phyloP scores from a whole-genome alignment of 2,329 filamentous ascomycete genomes.

The Penicillium brasilianum region DNA sequence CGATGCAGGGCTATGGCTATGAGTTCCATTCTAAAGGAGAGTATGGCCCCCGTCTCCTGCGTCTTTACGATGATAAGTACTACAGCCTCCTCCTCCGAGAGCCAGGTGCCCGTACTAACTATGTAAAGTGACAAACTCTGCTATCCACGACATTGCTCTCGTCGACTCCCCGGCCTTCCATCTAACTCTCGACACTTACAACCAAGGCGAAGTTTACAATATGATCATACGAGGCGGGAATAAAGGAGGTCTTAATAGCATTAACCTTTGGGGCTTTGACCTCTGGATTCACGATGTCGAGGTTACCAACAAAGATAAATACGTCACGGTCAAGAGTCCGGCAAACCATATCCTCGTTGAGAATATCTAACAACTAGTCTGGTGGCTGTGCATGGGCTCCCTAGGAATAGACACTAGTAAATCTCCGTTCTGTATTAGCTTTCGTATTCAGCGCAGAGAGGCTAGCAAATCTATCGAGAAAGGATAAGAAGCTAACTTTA shows the following conservation, averaged over 20 bases:
- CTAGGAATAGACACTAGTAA: conserved; percentile 53
- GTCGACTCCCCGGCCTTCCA: conserved; percentile 58
- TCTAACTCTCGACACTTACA: conserved; percentile 54
- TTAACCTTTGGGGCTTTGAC: conserved; percentile 31
- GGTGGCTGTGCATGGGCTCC: conserved; percentile 64
- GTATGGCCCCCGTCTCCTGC: conserved; percentile 54
- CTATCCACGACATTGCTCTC: conserved; percentile 55
- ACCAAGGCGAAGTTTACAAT: conserved; percentile 60
- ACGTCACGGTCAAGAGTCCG: conserved; percentile 45
- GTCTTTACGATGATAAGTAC: conserved; percentile 44
- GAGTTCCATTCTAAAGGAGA: conserved; percentile 50
- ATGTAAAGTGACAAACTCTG: conserved; percentile 48
- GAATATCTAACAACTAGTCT: conserved; percentile 65
- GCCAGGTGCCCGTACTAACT: neutral
- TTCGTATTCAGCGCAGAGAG: no score
- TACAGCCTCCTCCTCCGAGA: neutral
- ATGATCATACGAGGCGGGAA: conserved; percentile 59
- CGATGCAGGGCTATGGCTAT: conserved; percentile 58
- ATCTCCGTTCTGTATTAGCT: neutral
- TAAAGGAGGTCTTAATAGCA: conserved; percentile 51
- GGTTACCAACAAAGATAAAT: conserved; percentile 28
- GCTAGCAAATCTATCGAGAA: neutral
- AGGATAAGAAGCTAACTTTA: neutral
- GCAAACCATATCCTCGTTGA: conserved; percentile 61
- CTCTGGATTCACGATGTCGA: conserved; percentile 30